Evolutionary conservation across 2,329 filamentous ascomycete species (phyloP), one percentile per base, ranked within the genome.

Genomic region (Microcyclosporella mali): DNA sequence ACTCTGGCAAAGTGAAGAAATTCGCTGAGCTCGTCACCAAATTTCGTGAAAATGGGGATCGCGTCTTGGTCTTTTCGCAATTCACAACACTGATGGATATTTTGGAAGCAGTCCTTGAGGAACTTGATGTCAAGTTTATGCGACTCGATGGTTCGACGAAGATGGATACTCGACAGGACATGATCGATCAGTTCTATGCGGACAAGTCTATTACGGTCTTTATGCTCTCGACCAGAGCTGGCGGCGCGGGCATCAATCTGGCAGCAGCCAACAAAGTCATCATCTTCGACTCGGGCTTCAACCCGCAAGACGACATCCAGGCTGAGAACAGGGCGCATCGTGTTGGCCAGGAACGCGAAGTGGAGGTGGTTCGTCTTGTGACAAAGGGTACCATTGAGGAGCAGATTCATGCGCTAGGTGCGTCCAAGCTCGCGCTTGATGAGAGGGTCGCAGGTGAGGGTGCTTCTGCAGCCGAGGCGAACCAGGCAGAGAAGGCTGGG

Each of bases 271-370:
- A 97, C 71, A 97, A 95, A 67, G 90, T 98, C 55, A 80, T 98
- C 66, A 92, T 98, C 58, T 95, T 97, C 63, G 92, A 98, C 66
- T 85, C 85, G 51, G 87, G 83, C n/a, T 95, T 95, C 69, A 98
- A 98, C 56, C 92, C 92, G 0, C 92, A 98, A 62, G 90, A 97
- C 55, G 92, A 98, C 61, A 82, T 95, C n/a, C 92, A 98, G 64
- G 92, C 92, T 0, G 92, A 97, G 71, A 97, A 98, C 64, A 82
- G 92, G 14, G 92, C 92, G 0, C 92, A 98, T 67, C 84, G 92
- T 11, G 86, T 98, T 7, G 92, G 92, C 0, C 92, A 98, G 70
- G 89, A 79, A 21, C 75, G 86, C 12, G 84, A 90, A 28, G 92
- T 98, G 1, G 90, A 98, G 62, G 85, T 98, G 31, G 81, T 95